Evolutionary conservation across 345 rosid species (phyloP).

Genomic region (Brassica carinata): DNA sequence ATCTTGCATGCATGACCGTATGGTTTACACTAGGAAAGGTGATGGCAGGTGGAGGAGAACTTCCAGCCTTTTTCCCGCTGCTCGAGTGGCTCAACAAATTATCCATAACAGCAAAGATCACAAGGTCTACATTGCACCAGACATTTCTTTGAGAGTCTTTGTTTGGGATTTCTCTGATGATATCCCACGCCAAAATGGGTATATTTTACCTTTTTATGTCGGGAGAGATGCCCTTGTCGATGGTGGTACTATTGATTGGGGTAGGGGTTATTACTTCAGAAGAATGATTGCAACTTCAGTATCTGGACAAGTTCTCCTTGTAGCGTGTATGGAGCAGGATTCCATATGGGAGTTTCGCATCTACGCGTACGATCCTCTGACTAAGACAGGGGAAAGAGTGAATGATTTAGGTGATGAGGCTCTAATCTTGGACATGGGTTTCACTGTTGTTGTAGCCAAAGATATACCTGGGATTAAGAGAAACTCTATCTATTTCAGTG

Average conservation of each 20-base stretch:
- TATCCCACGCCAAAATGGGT: not conserved
- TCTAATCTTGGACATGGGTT: not conserved
- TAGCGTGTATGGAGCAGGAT: not conserved
- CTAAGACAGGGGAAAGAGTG: not conserved
- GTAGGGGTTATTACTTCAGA: not conserved
- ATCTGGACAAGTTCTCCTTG: not conserved
- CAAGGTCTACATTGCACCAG: not conserved
- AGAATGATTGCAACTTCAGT: not conserved
- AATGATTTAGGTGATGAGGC: not conserved
- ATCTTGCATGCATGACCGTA: fast-evolving
- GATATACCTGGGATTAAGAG: constrained; percentile 15
- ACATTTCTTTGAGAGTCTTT: fast-evolving
- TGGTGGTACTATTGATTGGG: not conserved
- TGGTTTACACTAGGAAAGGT: not conserved
- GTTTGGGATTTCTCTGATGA: constrained; percentile 20
- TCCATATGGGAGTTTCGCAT: not conserved
- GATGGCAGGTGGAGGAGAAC: not conserved
- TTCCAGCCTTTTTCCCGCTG: not conserved
- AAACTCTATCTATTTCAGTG: constrained; percentile 18
- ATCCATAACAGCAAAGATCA: not conserved
- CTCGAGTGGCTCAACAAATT: not conserved
- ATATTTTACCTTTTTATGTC: not conserved
- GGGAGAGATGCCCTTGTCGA: not conserved
- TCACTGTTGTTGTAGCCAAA: constrained; percentile 10
- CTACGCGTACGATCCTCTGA: not conserved